Evolutionary conservation across 2,329 filamentous ascomycete species (phyloP), one percentile per base, ranked within the genome.

Genomic region (Venturiaceae sp.): DNA sequence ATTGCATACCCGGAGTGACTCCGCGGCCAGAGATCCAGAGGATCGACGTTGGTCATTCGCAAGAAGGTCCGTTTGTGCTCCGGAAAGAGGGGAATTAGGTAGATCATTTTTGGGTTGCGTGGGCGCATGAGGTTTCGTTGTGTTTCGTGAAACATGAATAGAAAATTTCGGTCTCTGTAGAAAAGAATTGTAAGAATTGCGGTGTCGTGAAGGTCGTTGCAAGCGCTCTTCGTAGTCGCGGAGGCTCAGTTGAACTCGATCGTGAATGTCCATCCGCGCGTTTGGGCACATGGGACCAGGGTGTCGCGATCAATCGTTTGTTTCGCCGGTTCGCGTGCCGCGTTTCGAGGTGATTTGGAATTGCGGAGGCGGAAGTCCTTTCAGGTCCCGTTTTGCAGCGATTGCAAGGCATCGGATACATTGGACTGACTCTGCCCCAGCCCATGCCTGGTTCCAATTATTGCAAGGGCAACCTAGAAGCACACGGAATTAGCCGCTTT

Each of bases 401-500:
- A 3, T 30, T 8, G 44, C 44, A 50, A 9, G 11, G 44, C 23
- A 28, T 6, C 26, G 19, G 44, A 50, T n/a, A 9, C 44, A 8
- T 13, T n/a, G 23, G 23, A 19, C 5, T 23, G 30, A 50, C 3
- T 50, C 44, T 50, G 44, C 26, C 44, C 44, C 14, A 50, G 26
- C 30, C 30, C 30, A 50, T 50, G 44, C 44, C 66, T 64, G 44
- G 71, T 71, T 53, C 68, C 69, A 50, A 72, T 63, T 55, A 73
- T 66, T 47, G 69, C 71, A 41, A 74, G 62, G 55, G 66, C 68
- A 61, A 72, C 68, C 68, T 70, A 57, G 7, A 34, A 53, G 39
- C 54, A 34, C 32, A 36, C 5, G 23, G 23, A n/a, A 37, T 53
- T 37, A 53, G 52, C 52, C 23, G 26, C 26, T n/a, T 28, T 30